Evolutionary conservation across 2,329 filamentous ascomycete genomes (phyloP), one percentile per base, ranked within the genome.

Genomic region (Penicillium sp.): DNA sequence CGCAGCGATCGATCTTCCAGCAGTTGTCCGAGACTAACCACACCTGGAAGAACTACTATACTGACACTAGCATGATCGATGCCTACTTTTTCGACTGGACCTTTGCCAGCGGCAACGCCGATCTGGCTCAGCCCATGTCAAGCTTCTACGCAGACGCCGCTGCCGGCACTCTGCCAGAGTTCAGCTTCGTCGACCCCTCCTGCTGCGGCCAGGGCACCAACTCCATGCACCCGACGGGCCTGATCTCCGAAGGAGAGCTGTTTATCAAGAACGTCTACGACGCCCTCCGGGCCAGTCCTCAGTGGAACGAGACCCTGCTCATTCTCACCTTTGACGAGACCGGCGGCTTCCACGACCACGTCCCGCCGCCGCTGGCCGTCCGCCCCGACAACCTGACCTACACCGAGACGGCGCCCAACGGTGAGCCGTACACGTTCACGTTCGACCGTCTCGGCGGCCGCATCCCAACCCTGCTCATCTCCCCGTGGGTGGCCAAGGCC

Each of bases 1-100:
- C 58, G 48, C 39, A 58, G 55, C 39, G 59, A 46, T 47, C 59
- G 41, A 65, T 73, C 50, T 73, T 73, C 58, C 60, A 72, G 57
- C 56, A 64, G 9, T 45, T 63, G 36, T 50, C 49, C 26, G 56
- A 64, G 36, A 65, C 56, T 27, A 48, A 47, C 37, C 54, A 61
- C 47, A 53, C 55, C 18, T 67, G 63, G 64, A 56, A 57, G 47
- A 66, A 67, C 55, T 66, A 67, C 51, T 53, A 53, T 36, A 51
- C 49, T 10, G 42, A 38, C 18, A 51, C 48, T 6, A 50, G 48
- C 19, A 57, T 54, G 43, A 39, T 60, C 2, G 64, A 67, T 20
- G 51, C 61, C 19, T 51, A 45, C 25, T 65, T 56, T 51, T 67
- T 59, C 43, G 51, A 58, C 51, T 66, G 62, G 62, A 65, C 62